These are phyloP conservation scores for Xylaria flabelliformis DNA, from an alignment of 495 filamentous ascomycete species.

Conservation along the genomic window DNA sequence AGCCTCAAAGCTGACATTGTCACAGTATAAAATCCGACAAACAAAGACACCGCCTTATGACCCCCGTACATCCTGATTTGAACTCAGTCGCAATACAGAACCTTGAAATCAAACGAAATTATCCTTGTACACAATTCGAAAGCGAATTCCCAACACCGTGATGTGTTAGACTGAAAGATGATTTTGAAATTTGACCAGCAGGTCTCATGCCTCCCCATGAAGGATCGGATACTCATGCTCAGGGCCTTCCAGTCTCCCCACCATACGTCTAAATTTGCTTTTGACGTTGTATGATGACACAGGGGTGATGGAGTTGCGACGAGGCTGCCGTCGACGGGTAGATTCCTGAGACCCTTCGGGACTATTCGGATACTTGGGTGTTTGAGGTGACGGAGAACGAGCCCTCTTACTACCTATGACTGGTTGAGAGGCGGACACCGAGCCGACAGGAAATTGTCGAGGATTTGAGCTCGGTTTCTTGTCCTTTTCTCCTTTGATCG, in stretches of 20 bases:
- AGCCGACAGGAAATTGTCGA: not conserved
- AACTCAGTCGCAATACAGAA: not conserved
- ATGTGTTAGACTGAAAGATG: not conserved
- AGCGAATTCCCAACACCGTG: not conserved
- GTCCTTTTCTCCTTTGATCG: not conserved
- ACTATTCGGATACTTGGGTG: not conserved
- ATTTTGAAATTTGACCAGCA: not conserved
- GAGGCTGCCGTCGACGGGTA: not conserved
- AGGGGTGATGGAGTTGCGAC: not conserved
- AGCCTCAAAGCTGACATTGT: not conserved
- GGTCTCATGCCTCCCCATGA: not conserved
- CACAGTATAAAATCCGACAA: not conserved
- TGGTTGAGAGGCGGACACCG: not conserved
- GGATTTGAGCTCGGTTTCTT: not conserved
- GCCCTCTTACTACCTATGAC: not conserved
- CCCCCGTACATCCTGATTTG: not conserved
- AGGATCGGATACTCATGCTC: not conserved
- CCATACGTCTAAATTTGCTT: not conserved
- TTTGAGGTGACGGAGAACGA: not conserved
- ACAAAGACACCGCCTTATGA: not conserved
- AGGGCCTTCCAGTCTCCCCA: not conserved
- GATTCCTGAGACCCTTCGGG: not conserved
- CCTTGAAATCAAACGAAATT: not conserved
- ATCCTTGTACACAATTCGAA: not conserved
- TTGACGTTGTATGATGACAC: not conserved